These are phyloP conservation scores for Podaxis sp. DNA, from an alignment of 768 basidiomycete genomes.

Conservation along the genomic window DNA sequence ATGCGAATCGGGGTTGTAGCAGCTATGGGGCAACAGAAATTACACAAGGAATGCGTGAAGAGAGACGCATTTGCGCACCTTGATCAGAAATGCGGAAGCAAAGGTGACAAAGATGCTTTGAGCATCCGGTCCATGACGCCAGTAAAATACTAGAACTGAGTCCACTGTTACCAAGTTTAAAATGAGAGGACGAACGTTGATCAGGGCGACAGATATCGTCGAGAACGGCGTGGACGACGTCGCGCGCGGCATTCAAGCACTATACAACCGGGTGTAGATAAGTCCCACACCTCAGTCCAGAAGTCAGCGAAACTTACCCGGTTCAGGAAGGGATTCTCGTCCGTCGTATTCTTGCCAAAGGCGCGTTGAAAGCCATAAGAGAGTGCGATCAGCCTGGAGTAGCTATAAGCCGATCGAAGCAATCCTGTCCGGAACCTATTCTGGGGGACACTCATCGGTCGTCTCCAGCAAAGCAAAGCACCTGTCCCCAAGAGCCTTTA, in stretches of 20 bases:
- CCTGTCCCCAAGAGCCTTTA: conserved; percentile 50
- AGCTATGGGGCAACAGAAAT: conserved; percentile 40
- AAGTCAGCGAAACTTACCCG: conserved; percentile 45
- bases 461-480: conserved; percentile 58
- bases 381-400: conserved; percentile 65
- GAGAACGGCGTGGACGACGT: conserved; percentile 62
- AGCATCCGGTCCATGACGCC: conserved; percentile 76
- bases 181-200: conserved; percentile 43
- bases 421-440: conserved; percentile 62
- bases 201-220: conserved; percentile 55
- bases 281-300: not conserved
- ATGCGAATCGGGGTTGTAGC: conserved; percentile 73
- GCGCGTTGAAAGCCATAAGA: conserved; percentile 80
- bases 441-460: conserved; percentile 55
- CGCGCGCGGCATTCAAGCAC: conserved; percentile 69
- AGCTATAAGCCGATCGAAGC: conserved; percentile 63
- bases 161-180: not conserved
- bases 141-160: conserved; percentile 36
- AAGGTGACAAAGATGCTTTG: conserved; percentile 81
- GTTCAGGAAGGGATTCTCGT: conserved; percentile 65
- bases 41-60: not conserved
- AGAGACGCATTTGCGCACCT: conserved; percentile 42
- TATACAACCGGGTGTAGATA: conserved; percentile 24
- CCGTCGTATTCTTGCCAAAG: conserved; percentile 58
- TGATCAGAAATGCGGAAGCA: conserved; percentile 80